These are phyloP conservation scores for Flaveria sonorensis DNA, from an alignment of 129 eudicot species.

Conservation along the genomic window DNA sequence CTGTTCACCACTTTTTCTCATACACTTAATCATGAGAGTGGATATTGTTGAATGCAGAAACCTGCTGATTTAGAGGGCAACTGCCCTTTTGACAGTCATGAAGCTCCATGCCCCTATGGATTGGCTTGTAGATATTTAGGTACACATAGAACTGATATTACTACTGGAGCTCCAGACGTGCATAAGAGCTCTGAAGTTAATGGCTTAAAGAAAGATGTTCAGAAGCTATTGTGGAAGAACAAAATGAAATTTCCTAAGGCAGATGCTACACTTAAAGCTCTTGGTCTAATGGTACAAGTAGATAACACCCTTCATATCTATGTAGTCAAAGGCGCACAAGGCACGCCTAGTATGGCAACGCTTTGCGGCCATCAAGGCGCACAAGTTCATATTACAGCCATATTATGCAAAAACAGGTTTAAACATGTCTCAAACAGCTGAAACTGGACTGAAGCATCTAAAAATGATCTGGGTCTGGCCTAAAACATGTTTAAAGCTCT, in stretches of 20 bases:
- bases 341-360: too few relatives aligned
- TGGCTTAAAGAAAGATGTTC: constrained; percentile 81
- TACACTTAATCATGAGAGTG: constrained; percentile 11
- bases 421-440: too few relatives aligned
- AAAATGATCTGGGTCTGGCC: too few relatives aligned
- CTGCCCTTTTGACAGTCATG: constrained; percentile 65
- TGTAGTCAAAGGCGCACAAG: too few relatives aligned
- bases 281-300: constrained; percentile 62
- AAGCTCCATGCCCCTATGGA: constrained; percentile 86
- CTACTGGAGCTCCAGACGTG: constrained; percentile 26
- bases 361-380: too few relatives aligned
- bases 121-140: constrained; percentile 78
- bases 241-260: constrained; percentile 84
- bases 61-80: constrained; percentile 83
- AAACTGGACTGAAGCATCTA: too few relatives aligned
- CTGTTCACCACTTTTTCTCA: background rate
- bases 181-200: constrained; percentile 59
- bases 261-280: constrained; percentile 71
- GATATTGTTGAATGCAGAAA: constrained; percentile 57
- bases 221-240: constrained; percentile 90
- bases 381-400: too few relatives aligned
- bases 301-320: constrained; percentile 21
- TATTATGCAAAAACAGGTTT: too few relatives aligned
- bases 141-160: constrained; percentile 57
- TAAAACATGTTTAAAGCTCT: too few relatives aligned